Evolutionary conservation across 2,329 filamentous ascomycete species (phyloP), one percentile per base, ranked within the genome.

Genomic region (Onygena corvina): DNA sequence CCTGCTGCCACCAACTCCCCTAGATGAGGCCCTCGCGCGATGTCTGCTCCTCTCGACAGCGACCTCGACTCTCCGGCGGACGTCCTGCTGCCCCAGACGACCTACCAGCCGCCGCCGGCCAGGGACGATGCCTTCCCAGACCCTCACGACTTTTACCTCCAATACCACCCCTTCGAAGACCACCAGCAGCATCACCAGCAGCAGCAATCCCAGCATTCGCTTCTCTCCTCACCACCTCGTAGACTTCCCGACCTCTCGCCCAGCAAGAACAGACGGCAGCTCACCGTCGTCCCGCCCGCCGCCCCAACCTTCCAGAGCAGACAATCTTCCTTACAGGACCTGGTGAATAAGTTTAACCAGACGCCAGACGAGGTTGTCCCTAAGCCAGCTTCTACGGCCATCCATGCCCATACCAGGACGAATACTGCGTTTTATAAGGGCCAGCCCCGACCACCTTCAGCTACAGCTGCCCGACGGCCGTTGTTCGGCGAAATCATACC

Each of bases 341-440:
- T 92, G 54, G 81, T 85, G 59, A 86, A 82, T 65, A 81, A 77
- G 49, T 92, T 90, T 67, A 84, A 90, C 64, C 79, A 81, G 60
- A 79, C 74, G 56, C 70, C 60, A 29, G 70, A 72, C 53, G 65
- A 69, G 52, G 58, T 68, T 45, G 67, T 64, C 70, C 11, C 71
- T 70, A 6, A 27, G 34, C 40, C 47, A 14, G 59, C 59, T 20
- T 56, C 60, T 23, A 60, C 63, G 12, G 40, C 34, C 9, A 20
- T 31, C 25, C 20, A 25, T 14, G 23, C 33, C 27, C 30, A 47
- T 34, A 18, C 27, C 7, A 21, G 21, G 33, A 31, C 42, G 12
- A 18, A 9, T n/a, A 40, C 16, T 3, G 35, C 35, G 42, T 27
- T 47, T 21, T n/a, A 33, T 20, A 46, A 4, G 18, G 30, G 35